A percentile compares a stretch with the other conserved stretches of the same genome.
These are phyloP conservation scores for Adansonia rubrostipa DNA, from an alignment of 441 rosid species.

Conservation along the genomic window DNA sequence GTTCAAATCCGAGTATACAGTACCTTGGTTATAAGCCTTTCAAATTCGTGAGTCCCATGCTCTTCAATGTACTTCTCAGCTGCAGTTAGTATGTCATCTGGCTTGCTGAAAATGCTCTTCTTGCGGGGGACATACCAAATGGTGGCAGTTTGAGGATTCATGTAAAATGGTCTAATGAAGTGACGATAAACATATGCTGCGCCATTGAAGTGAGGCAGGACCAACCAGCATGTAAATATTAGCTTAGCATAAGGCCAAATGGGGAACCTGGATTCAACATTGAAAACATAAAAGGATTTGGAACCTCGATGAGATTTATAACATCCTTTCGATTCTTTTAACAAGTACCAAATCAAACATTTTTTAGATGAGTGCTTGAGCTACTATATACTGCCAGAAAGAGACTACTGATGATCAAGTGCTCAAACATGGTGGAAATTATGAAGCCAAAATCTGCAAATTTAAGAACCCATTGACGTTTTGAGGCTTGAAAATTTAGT, in stretches of 20 bases:
- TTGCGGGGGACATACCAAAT: conserved; percentile 78
- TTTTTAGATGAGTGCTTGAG: not conserved
- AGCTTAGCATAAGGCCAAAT: conserved; percentile 86
- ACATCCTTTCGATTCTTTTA: not conserved
- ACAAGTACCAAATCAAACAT: not conserved
- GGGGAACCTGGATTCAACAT: conserved; percentile 62
- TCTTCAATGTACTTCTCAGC: conserved; percentile 85
- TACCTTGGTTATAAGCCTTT: conserved; percentile 52
- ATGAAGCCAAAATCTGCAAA: no score
- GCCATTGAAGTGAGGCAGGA: conserved; percentile 88
- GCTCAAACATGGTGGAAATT: not conserved
- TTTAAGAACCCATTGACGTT: no score
- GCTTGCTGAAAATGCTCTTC: conserved; percentile 56
- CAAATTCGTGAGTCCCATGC: conserved; percentile 69
- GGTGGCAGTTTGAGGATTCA: conserved; percentile 58
- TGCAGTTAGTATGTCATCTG: conserved; percentile 77
- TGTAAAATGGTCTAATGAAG: conserved; percentile 74
- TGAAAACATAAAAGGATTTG: not conserved
- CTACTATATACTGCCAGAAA: not conserved
- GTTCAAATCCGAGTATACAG: no score
- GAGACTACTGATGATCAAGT: not conserved
- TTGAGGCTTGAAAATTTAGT: no score
- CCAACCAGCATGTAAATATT: conserved; percentile 80
- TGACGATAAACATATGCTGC: conserved; percentile 80
- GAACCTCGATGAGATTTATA: not conserved